Base-by-base conservation (phyloP, 305 asterid species). In the Rubia tinctorum region DNA sequence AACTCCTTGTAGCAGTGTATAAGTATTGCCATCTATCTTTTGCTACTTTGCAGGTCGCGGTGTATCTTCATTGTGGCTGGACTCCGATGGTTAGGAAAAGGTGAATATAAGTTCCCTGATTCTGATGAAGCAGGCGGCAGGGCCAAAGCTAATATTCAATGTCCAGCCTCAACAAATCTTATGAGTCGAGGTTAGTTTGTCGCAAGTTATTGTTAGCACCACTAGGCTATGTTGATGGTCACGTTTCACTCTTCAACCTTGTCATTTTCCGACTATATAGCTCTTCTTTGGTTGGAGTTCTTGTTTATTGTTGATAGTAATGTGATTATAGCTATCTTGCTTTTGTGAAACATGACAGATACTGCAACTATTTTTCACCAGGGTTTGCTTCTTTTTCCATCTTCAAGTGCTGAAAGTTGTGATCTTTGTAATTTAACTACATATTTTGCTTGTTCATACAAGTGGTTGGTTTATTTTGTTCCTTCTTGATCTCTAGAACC, bases 91-190 rank as follows among this genome's bases (percentile, higher is more conserved):
- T 78, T 78, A 86, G 77, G n/a, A 78, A 76, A 79, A 71, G 87
- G 90, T 45, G 39, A 82, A 3, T 95, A 90, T 77, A 82, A 84
- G 72, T 92, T 95, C 81, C 96, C 99, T 68, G 85, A 92, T 83
- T 66, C 93, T 45, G 74, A 77, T 66, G 84, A 79, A 87, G 96
- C 95, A 65, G 85, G 97, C 94, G 78, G 99, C 98, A 37, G 99
- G 99, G 73, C 86, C 90, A 66, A 84, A 95, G 98, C 81, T 94
- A 92, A 85, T 95, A 87, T 86, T 87, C 92, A 74, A 95, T 95
- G 99, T 88, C 97, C 78, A 95, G 98, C 84, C 87, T 79, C 75
- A 90, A 92, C 66, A 98, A 95, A 82, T 82, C 97, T 69, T 95
- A 95, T 77, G 91, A 95, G 77, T 95, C 99, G 10, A 95, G 99